Evolutionary conservation across 495 filamentous ascomycete genomes (phyloP).

Genomic region (Talaromyces borbonicus): DNA sequence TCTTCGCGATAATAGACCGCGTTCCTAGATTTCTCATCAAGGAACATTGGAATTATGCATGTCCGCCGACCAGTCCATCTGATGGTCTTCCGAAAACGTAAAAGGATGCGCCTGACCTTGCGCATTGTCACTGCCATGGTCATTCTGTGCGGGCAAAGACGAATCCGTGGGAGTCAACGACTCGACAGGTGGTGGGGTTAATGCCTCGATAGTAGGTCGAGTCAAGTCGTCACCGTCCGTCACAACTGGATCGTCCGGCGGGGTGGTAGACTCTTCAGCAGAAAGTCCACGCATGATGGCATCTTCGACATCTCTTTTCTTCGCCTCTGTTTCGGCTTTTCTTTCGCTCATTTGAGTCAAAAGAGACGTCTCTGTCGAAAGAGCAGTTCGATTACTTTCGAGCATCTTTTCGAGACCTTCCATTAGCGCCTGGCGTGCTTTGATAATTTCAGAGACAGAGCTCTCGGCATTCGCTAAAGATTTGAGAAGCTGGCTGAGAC

Average conservation of each 20-base stretch:
- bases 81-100: slow-evolving; percentile 5
- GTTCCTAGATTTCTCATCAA: slow-evolving; percentile 15
- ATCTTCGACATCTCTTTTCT: slow-evolving; percentile 80
- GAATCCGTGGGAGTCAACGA: slow-evolving; percentile 36
- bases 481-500: slow-evolving; percentile 78
- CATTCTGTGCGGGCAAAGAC: slow-evolving; percentile 21
- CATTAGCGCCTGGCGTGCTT: slow-evolving; percentile 69
- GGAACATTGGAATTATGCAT: slow-evolving; percentile 1
- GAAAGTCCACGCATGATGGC: slow-evolving; percentile 75
- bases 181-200: slow-evolving; percentile 65
- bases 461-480: slow-evolving; percentile 82
- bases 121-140: slow-evolving; percentile 7
- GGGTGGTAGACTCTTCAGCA: slow-evolving; percentile 28
- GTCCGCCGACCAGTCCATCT: slow-evolving; percentile 9
- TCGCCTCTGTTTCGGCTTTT: slow-evolving; percentile 56
- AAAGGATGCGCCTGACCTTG: slow-evolving; percentile 13
- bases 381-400: slow-evolving; percentile 56
- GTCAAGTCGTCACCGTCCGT: slow-evolving; percentile 24
- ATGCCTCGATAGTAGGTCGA: slow-evolving; percentile 70
- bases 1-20: slow-evolving; percentile 6
- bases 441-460: slow-evolving; percentile 82
- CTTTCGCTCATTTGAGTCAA: slow-evolving; percentile 48
- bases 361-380: slow-evolving; percentile 57
- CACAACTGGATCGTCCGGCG: slow-evolving; percentile 29
- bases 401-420: slow-evolving; percentile 75